Evolutionary conservation across 495 filamentous ascomycete genomes (phyloP).

Genomic region (Tuber umbilicatum): DNA sequence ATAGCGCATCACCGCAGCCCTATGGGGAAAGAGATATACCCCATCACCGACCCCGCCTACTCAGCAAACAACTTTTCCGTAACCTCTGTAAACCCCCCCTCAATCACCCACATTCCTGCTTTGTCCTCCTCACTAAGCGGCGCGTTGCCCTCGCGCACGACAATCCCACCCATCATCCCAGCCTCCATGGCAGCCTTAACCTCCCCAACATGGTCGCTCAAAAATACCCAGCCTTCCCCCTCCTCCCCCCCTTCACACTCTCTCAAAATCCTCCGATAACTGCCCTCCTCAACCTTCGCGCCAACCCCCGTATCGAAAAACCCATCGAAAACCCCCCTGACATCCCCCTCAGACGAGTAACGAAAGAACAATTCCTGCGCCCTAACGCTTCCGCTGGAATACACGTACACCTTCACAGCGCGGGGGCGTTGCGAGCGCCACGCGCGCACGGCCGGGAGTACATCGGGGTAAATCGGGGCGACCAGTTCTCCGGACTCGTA

Average conservation of each 20-base stretch:
- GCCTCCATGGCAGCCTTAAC: constrained; percentile 58
- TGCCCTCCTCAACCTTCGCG: constrained; percentile 52
- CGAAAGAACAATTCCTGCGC: neutral
- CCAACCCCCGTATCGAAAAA: constrained; percentile 58
- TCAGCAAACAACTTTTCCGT: constrained; percentile 9
- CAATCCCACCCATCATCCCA: constrained; percentile 56
- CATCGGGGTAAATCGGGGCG: constrained; percentile 64
- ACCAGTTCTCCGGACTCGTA: constrained; percentile 56
- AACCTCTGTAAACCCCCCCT: constrained; percentile 40
- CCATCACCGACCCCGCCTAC: neutral
- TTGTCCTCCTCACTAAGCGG: constrained; percentile 48
- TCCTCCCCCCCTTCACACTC: constrained; percentile 43
- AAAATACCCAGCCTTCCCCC: constrained; percentile 53
- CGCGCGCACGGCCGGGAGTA: constrained; percentile 50
- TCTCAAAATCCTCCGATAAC: constrained; percentile 55
- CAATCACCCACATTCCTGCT: constrained; percentile 45
- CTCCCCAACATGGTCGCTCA: constrained; percentile 57
- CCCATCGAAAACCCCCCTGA: constrained; percentile 51
- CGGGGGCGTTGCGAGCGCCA: constrained; percentile 43
- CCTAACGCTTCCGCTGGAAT: neutral
- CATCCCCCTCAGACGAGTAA: constrained; percentile 46
- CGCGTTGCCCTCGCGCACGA: constrained; percentile 60
- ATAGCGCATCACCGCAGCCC: neutral
- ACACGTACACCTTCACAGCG: neutral
- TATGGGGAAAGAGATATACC: neutral